Conservation (phyloP, 2,329 filamentous ascomycete species). For the Escovopsis sp. region DNA sequence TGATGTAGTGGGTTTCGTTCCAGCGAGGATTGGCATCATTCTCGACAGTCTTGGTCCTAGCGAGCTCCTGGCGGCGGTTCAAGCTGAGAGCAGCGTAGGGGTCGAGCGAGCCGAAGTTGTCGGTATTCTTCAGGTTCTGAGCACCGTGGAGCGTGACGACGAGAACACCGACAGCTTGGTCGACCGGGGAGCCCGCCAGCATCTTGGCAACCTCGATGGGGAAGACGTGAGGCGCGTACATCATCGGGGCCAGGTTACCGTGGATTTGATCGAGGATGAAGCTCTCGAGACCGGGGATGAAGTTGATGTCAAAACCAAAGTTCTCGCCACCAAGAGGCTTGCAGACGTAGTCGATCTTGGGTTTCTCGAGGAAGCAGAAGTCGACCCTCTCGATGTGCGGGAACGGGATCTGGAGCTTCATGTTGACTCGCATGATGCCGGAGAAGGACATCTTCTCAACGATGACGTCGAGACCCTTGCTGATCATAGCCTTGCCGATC, state of each 20-base stretch:
- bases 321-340: conserved; percentile 92
- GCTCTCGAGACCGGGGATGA: conserved; percentile 81
- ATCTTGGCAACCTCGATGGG: conserved; percentile 98
- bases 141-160: conserved; percentile 85
- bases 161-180: conserved; percentile 88
- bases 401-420: conserved; percentile 92
- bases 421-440: conserved; percentile 89
- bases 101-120: conserved; percentile 85
- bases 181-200: conserved; percentile 83
- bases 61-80: conserved; percentile 68
- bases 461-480: conserved; percentile 92
- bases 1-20: conserved; percentile 94
- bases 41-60: conserved; percentile 73
- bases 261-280: conserved; percentile 98
- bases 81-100: conserved; percentile 77
- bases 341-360: conserved; percentile 90
- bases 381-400: conserved; percentile 91
- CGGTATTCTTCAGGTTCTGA: conserved; percentile 82
- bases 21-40: conserved; percentile 80
- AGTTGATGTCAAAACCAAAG: conserved; percentile 97
- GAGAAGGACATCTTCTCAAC: conserved; percentile 96
- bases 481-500: conserved; percentile 89
- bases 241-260: conserved; percentile 84
- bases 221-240: conserved; percentile 96
- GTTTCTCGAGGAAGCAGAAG: conserved; percentile 82